Evolutionary conservation across 179 eudicot species (phyloP).

Genomic region (Gypsophila paniculata): DNA sequence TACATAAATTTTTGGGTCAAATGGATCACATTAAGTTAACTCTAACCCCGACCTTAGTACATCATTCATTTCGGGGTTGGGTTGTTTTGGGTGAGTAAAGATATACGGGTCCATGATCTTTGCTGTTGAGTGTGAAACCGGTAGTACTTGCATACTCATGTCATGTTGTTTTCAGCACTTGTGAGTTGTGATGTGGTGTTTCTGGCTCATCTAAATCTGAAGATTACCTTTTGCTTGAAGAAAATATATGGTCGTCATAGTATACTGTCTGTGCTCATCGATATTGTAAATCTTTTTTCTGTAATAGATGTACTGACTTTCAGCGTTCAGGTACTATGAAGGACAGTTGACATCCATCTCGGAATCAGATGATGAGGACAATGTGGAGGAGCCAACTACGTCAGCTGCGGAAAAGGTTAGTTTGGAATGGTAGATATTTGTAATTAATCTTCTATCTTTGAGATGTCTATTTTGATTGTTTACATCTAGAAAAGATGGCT

Average conservation of each 20-base stretch:
- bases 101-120: neutral
- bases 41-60: too few relatives aligned
- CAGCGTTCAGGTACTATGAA: conserved; percentile 63
- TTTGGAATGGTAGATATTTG: neutral
- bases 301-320: conserved; percentile 14
- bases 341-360: conserved; percentile 60
- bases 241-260: neutral
- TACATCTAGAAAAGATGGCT: neutral
- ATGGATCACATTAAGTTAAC: too few relatives aligned
- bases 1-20: too few relatives aligned
- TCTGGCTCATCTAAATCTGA: neutral
- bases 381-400: conserved; percentile 34
- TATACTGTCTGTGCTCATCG: neutral
- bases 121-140: neutral
- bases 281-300: neutral
- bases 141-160: neutral
- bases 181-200: neutral
- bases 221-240: neutral
- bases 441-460: neutral
- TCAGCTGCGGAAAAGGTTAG: conserved; percentile 66
- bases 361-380: conserved; percentile 51
- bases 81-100: too few relatives aligned
- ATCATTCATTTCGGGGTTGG: too few relatives aligned
- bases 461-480: neutral
- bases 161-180: neutral